Percentiles rank a stretch among this genome's conserved stretches.
Evolutionary conservation across 1,284 basidiomycete genomes (phyloP).

Genomic region (Papiliotrema fonsecae): DNA sequence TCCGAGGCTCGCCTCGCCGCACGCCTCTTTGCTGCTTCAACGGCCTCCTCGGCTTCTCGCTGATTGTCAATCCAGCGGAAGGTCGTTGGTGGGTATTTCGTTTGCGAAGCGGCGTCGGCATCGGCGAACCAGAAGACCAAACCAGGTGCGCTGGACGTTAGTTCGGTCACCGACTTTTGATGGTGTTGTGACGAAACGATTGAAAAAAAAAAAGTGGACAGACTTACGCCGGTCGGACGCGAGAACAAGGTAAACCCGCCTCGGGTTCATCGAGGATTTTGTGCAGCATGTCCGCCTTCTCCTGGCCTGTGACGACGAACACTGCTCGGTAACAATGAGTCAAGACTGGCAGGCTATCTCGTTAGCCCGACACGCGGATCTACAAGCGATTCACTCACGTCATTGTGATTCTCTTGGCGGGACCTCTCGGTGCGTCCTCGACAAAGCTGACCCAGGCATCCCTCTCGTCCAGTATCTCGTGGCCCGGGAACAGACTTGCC

Average conservation of each 20-base stretch:
- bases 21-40: constrained; percentile 34
- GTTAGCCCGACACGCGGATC: constrained; percentile 6
- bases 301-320: constrained; percentile 81
- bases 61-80: constrained; percentile 49
- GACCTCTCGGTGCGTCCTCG: constrained; percentile 92
- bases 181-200: no score
- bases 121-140: constrained; percentile 91
- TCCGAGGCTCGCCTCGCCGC: constrained; percentile 25
- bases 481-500: constrained; percentile 90
- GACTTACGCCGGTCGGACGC: constrained; percentile 65
- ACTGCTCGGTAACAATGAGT: constrained; percentile 85
- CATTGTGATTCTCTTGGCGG: constrained; percentile 80
- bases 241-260: constrained; percentile 72
- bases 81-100: constrained; percentile 41
- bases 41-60: constrained; percentile 47
- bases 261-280: constrained; percentile 80
- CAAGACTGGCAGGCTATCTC: constrained; percentile 62
- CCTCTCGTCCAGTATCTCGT: constrained; percentile 74
- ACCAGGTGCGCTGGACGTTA: constrained; percentile 59
- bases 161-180: no score
- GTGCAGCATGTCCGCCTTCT: constrained; percentile 76
- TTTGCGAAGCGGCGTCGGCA: constrained; percentile 59
- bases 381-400: constrained; percentile 51
- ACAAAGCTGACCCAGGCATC: constrained; percentile 93
- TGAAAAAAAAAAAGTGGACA: background rate